phyloP scores from a whole-genome alignment of 495 filamentous ascomycete genomes.

The Aspergillus kassunensis region DNA sequence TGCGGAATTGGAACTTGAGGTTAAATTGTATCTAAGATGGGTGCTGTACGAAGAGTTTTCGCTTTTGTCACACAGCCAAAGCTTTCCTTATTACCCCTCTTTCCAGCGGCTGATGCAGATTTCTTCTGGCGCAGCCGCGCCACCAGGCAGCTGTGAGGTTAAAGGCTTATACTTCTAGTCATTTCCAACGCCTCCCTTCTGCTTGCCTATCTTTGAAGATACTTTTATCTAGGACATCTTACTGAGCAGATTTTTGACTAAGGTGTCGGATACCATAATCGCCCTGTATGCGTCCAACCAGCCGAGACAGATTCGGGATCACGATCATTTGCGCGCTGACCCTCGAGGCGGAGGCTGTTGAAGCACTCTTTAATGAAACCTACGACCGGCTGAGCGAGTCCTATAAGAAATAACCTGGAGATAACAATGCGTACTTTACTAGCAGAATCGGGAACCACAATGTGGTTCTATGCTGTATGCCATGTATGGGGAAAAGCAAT shows the following conservation, averaged over 20 bases:
- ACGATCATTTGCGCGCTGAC: conserved; percentile 15
- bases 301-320: conserved; percentile 20
- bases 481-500: conserved; percentile 31
- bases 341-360: conserved; percentile 27
- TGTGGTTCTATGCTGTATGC: conserved; percentile 32
- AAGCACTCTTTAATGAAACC: conserved; percentile 26
- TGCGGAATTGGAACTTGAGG: too few species aligned
- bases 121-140: not conserved
- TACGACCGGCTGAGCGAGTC: conserved; percentile 13
- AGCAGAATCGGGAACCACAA: conserved; percentile 35
- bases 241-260: not conserved
- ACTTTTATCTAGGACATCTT: not conserved
- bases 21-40: too few species aligned
- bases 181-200: not conserved
- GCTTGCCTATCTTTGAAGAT: not conserved
- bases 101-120: not conserved
- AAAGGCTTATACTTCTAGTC: not conserved
- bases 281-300: conserved; percentile 5
- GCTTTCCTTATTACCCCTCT: not conserved
- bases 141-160: not conserved
- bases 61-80: not conserved
- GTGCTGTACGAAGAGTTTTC: too few species aligned
- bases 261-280: not conserved
- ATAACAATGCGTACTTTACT: conserved; percentile 25
- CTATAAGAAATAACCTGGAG: conserved; percentile 4